Evolutionary conservation across 371 early-diverging fungal species (phyloP).

Genomic region (Mucor saturninus): DNA sequence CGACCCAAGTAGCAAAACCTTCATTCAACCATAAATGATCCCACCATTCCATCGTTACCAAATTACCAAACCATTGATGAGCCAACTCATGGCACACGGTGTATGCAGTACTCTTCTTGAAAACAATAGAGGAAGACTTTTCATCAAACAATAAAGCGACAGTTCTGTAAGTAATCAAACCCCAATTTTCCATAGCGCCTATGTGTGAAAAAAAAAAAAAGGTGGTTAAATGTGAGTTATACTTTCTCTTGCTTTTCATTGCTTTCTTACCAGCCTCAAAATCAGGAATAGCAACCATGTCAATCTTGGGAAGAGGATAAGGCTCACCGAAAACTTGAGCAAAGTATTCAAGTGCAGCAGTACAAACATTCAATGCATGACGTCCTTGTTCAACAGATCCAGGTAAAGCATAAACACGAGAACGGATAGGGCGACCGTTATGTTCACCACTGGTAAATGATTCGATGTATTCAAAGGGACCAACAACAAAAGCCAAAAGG

Average conservation of each 20-base stretch:
- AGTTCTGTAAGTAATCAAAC: slow-evolving; percentile 85
- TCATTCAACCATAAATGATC: slow-evolving; percentile 95
- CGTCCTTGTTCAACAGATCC: slow-evolving; percentile 74
- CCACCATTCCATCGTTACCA: slow-evolving; percentile 89
- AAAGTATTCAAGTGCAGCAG: slow-evolving; percentile 77
- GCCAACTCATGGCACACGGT: slow-evolving; percentile 93
- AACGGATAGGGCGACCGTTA: slow-evolving; percentile 61
- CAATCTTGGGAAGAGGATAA: slow-evolving; percentile 89
- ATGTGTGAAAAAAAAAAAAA: background rate
- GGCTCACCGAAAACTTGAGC: slow-evolving; percentile 83
- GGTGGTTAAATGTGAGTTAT: too few relatives aligned
- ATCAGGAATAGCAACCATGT: slow-evolving; percentile 90
- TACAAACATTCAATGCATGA: slow-evolving; percentile 80
- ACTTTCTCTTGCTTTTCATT: too few relatives aligned
- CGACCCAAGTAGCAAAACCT: slow-evolving; percentile 94
- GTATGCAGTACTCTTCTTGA: slow-evolving; percentile 83
- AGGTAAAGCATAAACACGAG: slow-evolving; percentile 80
- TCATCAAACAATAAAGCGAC: slow-evolving; percentile 79
- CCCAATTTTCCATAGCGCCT: slow-evolving; percentile 94
- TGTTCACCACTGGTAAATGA: slow-evolving; percentile 64
- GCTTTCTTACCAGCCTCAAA: slow-evolving; percentile 69
- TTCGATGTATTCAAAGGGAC: slow-evolving; percentile 87
- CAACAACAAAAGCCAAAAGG: slow-evolving; percentile 85
- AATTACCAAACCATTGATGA: slow-evolving; percentile 96
- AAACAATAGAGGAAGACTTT: slow-evolving; percentile 66